These are phyloP conservation scores for Salix brachista DNA, from an alignment of 345 rosid species.

Conservation along the genomic window DNA sequence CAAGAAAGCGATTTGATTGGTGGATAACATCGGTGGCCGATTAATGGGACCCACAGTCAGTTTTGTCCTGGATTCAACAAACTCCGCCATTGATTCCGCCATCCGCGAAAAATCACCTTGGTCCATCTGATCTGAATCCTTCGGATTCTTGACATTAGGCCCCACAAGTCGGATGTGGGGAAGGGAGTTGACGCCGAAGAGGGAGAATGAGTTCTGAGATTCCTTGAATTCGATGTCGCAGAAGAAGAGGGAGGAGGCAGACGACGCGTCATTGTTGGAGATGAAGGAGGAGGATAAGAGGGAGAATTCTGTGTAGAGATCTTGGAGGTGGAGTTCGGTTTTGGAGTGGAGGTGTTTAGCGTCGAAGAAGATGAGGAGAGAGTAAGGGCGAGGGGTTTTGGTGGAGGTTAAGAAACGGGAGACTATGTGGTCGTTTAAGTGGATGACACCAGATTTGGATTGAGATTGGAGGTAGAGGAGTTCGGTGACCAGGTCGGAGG, in stretches of 20 bases:
- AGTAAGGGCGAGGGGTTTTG: constrained; percentile 68
- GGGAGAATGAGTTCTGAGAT: constrained; percentile 59
- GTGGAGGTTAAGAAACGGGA: constrained; percentile 71
- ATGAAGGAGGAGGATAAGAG: constrained; percentile 67
- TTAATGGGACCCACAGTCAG: constrained; percentile 63
- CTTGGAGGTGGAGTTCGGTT: constrained; percentile 64
- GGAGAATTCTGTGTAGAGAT: constrained; percentile 63
- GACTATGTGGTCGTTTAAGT: constrained; percentile 64
- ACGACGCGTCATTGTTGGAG: constrained; percentile 55
- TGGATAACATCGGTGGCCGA: constrained; percentile 62
- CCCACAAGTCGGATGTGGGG: constrained; percentile 83
- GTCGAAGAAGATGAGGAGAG: constrained; percentile 80
- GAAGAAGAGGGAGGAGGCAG: constrained; percentile 59
- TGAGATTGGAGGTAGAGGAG: constrained; percentile 63
- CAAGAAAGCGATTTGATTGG: constrained; percentile 35
- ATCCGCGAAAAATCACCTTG: constrained; percentile 62
- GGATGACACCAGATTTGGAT: constrained; percentile 67
- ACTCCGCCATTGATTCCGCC: constrained; percentile 83
- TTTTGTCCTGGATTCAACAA: constrained; percentile 56
- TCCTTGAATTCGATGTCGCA: constrained; percentile 70
- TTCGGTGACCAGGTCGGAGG: constrained; percentile 48
- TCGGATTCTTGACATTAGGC: constrained; percentile 43
- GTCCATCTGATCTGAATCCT: constrained; percentile 65
- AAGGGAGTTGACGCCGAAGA: constrained; percentile 77
- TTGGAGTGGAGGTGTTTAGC: constrained; percentile 65